Evolutionary conservation across 441 rosid genomes (phyloP).

Genomic region (Gossypium davidsonii): DNA sequence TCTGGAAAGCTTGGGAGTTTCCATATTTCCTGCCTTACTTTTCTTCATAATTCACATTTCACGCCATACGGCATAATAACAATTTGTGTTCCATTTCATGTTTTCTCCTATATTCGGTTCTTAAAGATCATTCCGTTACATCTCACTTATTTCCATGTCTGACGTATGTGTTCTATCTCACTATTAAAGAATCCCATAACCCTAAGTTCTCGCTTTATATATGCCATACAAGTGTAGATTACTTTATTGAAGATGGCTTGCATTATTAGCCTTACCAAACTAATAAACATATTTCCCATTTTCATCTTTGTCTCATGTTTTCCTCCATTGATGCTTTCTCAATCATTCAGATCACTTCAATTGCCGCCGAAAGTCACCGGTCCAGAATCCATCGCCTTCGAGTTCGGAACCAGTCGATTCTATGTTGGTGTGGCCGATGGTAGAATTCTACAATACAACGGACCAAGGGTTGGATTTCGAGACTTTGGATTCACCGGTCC

Average conservation of each 20-base stretch:
- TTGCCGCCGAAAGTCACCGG: conserved; percentile 21
- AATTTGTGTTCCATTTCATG: no score
- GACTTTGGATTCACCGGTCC: not conserved
- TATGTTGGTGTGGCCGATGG: not conserved
- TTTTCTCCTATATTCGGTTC: no score
- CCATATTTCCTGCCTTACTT: no score
- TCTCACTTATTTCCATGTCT: no score
- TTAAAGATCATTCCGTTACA: no score
- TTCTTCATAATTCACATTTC: no score
- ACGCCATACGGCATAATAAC: no score
- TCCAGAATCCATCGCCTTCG: conserved; percentile 7
- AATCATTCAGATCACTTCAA: not conserved
- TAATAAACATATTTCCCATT: not conserved
- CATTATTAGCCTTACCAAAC: not conserved
- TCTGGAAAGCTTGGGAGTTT: no score
- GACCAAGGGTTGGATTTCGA: not conserved
- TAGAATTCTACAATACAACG: conserved; percentile 1
- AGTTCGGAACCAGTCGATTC: not conserved
- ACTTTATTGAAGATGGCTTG: not conserved
- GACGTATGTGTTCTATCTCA: no score
- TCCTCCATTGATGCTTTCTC: not conserved
- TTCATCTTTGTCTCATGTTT: not conserved
- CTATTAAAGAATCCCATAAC: no score
- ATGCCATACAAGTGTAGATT: no score
- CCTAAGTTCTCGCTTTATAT: no score